Evolutionary conservation across 768 basidiomycete species (phyloP).

Genomic region (Xerocomellus amylosporus): DNA sequence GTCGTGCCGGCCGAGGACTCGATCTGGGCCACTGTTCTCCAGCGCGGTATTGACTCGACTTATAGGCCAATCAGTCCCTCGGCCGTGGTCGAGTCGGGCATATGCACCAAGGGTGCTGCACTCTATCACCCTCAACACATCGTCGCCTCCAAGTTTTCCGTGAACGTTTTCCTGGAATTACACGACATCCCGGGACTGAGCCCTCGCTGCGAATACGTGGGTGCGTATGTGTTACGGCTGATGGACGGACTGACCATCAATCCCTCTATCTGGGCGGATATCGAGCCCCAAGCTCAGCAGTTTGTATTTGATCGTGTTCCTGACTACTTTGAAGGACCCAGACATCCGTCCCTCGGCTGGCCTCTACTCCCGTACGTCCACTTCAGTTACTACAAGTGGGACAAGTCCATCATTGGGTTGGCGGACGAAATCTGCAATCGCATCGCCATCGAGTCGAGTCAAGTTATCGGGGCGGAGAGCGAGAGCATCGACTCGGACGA

Average conservation of each 20-base stretch:
- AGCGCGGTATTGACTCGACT: conserved; percentile 13
- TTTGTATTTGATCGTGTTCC: conserved; percentile 4
- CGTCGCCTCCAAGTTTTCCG: conserved; percentile 19
- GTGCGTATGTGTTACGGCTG: conserved; percentile 21
- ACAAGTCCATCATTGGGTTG: conserved; percentile 14
- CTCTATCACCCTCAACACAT: conserved; percentile 16
- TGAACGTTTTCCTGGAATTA: conserved; percentile 25
- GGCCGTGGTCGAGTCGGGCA: not conserved
- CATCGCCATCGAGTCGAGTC: not conserved
- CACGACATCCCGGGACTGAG: not conserved
- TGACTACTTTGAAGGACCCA: not conserved
- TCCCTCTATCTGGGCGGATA: not conserved
- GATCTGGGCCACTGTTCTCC: conserved; percentile 12
- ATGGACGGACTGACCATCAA: not conserved
- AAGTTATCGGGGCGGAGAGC: no score
- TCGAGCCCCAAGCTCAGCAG: conserved; percentile 6
- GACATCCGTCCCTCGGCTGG: not conserved
- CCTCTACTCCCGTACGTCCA: conserved; percentile 11
- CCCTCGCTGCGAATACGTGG: conserved; percentile 21
- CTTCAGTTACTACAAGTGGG: conserved; percentile 22
- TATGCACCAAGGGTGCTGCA: not conserved
- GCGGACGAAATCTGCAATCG: not conserved
- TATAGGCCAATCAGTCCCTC: conserved; percentile 5
- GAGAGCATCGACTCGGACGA: not conserved
- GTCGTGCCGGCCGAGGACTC: conserved; percentile 9